Percentiles rank a stretch among this genome's conserved stretches.
These are phyloP conservation scores for Euphorbia schlechtendalii DNA, from an alignment of 441 rosid genomes.

Conservation along the genomic window DNA sequence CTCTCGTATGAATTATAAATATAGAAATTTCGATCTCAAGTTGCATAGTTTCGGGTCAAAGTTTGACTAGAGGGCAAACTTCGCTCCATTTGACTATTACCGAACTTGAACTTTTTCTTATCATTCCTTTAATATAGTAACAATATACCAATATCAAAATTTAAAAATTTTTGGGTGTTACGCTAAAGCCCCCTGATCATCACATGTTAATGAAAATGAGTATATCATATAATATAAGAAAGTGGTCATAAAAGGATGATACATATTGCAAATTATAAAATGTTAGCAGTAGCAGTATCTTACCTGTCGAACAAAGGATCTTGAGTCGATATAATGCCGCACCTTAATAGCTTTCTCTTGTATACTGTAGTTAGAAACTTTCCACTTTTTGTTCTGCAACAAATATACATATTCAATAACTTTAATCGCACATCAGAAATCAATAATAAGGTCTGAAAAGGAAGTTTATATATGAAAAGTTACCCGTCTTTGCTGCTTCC, in stretches of 20 bases:
- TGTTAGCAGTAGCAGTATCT: constrained; percentile 6
- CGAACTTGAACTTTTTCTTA: no score
- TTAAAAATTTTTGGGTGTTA: no score
- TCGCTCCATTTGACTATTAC: no score
- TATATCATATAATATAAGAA: neutral
- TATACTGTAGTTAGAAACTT: constrained; percentile 31
- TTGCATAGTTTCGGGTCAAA: no score
- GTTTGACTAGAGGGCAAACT: no score
- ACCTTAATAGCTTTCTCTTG: constrained; percentile 45
- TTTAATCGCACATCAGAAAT: constrained; percentile 11
- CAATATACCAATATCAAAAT: no score
- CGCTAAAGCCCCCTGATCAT: constrained; percentile 64
- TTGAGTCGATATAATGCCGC: constrained; percentile 48
- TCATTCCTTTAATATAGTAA: no score
- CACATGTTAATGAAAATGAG: constrained; percentile 6
- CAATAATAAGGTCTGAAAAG: neutral
- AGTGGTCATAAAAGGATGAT: neutral
- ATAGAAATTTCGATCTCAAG: no score
- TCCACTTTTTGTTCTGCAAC: constrained; percentile 55
- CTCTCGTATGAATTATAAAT: no score
- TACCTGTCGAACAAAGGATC: constrained; percentile 81
- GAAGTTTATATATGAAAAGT: neutral
- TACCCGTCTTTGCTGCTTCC: constrained; percentile 51
- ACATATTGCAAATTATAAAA: neutral
- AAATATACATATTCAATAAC: constrained; percentile 4